A percentile compares a stretch with the other conserved stretches of the same genome.
Conservation (phyloP, 441 rosid genomes). For the Gossypium trilobum region DNA sequence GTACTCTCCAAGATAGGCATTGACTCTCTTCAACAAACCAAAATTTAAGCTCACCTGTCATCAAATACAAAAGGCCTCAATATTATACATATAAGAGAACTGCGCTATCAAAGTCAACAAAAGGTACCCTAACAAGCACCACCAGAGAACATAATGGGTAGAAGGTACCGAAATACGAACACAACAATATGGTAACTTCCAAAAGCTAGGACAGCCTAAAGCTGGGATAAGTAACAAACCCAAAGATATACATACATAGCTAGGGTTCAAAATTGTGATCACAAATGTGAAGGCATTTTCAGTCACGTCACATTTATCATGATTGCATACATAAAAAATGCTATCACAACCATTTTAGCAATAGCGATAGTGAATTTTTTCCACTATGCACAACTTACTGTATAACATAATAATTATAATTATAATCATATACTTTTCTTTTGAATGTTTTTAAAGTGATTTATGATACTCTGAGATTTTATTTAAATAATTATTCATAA, state of each 20-base stretch:
- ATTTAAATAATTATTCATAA: background rate
- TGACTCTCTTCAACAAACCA: slow-evolving; percentile 51
- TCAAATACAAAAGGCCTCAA: slow-evolving; percentile 14
- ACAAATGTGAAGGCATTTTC: background rate
- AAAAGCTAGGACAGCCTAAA: background rate
- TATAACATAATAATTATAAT: background rate
- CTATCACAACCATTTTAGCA: background rate
- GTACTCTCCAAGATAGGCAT: slow-evolving; percentile 51
- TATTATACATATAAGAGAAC: slow-evolving; percentile 1
- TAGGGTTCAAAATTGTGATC: background rate
- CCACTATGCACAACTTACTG: background rate
- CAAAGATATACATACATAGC: background rate
- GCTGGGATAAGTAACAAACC: background rate
- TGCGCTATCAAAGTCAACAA: background rate
- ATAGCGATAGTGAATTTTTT: background rate
- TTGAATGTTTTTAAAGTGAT: background rate
- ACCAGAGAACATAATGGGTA: background rate
- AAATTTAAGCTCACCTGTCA: slow-evolving; percentile 54
- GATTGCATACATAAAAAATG: background rate
- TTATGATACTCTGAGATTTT: background rate
- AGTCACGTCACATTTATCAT: background rate
- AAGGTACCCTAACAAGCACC: background rate
- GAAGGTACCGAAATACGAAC: background rate
- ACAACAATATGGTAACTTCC: background rate
- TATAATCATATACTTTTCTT: background rate